Evolutionary conservation across 2,329 filamentous ascomycete species (phyloP).

Genomic region (Microdochium bolleyi): DNA sequence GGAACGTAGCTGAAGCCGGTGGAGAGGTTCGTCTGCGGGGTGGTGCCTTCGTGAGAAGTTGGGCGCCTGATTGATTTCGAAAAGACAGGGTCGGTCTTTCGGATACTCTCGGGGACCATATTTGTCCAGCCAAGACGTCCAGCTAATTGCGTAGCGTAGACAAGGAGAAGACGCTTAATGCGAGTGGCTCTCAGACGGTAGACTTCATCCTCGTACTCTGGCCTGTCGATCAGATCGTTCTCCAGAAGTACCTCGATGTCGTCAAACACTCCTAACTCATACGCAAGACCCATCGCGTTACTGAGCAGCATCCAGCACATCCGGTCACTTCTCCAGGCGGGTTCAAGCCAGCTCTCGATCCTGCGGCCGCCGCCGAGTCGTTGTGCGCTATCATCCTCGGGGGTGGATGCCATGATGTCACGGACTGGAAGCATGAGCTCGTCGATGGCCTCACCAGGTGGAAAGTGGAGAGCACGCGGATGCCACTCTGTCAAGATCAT

Average conservation of each 20-base stretch:
- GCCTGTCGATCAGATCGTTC: slow-evolving; percentile 49
- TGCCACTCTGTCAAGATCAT: slow-evolving; percentile 97
- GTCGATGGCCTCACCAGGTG: slow-evolving; percentile 67
- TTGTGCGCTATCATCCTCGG: slow-evolving; percentile 26
- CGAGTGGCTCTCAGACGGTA: slow-evolving; percentile 73
- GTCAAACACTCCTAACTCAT: slow-evolving; percentile 94
- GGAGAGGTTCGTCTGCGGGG: slow-evolving; percentile 50
- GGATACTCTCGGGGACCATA: slow-evolving; percentile 71
- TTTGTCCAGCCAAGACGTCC: slow-evolving; percentile 87
- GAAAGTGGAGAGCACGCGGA: slow-evolving; percentile 88
- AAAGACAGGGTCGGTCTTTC: slow-evolving; percentile 49
- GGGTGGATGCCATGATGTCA: slow-evolving; percentile 26
- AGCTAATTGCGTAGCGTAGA: slow-evolving; percentile 91
- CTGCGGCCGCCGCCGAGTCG: slow-evolving; percentile 54
- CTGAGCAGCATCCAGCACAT: slow-evolving; percentile 98
- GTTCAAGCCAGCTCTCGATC: slow-evolving; percentile 94
- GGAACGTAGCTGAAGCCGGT: slow-evolving; percentile 59
- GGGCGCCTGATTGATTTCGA: slow-evolving; percentile 34
- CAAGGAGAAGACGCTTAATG: slow-evolving; percentile 77
- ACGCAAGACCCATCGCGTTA: slow-evolving; percentile 80
- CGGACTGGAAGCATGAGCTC: slow-evolving; percentile 59
- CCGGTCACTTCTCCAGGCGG: slow-evolving; percentile 86
- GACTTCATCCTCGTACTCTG: slow-evolving; percentile 64
- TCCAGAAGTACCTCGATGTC: slow-evolving; percentile 67
- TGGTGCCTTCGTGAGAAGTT: slow-evolving; percentile 46